Percentiles rank a stretch among this genome's conserved stretches.
Conservation (phyloP, 1,284 basidiomycete genomes). For the Melampsora abietis-canadensis region DNA sequence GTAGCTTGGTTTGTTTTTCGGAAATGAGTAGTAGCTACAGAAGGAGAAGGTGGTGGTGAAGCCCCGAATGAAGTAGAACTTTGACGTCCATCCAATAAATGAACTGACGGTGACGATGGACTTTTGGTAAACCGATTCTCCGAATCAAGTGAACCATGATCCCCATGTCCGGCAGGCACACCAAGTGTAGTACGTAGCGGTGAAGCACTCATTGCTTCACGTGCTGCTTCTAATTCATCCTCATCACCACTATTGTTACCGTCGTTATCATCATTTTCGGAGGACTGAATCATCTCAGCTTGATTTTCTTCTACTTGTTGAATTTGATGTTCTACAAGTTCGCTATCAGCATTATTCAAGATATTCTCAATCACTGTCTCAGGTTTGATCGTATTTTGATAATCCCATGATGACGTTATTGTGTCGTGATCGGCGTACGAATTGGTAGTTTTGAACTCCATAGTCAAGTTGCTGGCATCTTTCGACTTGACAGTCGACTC, state of each 20-base stretch:
- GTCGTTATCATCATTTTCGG: background rate
- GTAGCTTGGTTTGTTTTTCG: no score
- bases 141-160: constrained; percentile 8
- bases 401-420: constrained; percentile 57
- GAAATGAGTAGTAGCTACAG: no score
- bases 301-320: constrained; percentile 20
- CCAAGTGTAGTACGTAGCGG: constrained; percentile 31
- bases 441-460: constrained; percentile 90
- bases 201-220: constrained; percentile 30
- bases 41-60: no score
- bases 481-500: constrained; percentile 47
- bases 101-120: constrained; percentile 10
- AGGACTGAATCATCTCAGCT: background rate
- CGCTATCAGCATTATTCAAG: constrained; percentile 46
- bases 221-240: constrained; percentile 37
- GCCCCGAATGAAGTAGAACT: background rate
- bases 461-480: constrained; percentile 73
- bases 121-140: background rate
- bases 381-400: constrained; percentile 58
- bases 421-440: constrained; percentile 4
- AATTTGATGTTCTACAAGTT: constrained; percentile 33
- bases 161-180: constrained; percentile 29
- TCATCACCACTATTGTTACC: constrained; percentile 7
- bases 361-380: constrained; percentile 56
- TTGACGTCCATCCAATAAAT: background rate